phyloP scores from a whole-genome alignment of 1,284 basidiomycete species.

The Anthracocystis panici-leucophaei region DNA sequence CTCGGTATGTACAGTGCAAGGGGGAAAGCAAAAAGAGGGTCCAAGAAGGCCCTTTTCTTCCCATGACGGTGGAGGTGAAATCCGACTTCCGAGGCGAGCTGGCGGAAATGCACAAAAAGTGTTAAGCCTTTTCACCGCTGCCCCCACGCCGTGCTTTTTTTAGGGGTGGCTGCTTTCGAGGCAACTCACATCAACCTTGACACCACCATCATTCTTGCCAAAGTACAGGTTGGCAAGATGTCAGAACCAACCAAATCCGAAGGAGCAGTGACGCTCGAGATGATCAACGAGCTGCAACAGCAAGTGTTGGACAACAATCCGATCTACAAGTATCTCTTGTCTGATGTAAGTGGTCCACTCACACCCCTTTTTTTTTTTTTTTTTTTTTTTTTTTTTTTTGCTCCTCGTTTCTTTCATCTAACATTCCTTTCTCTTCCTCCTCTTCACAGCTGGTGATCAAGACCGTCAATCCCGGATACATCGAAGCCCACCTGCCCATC shows the following conservation, averaged over 20 bases:
- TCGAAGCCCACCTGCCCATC: conserved; percentile 51
- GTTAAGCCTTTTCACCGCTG: not conserved
- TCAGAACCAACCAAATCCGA: conserved; percentile 3
- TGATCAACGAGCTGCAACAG: conserved; percentile 49
- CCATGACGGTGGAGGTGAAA: conserved; percentile 16
- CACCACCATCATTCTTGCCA: not conserved
- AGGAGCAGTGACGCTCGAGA: conserved; percentile 34
- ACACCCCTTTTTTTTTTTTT: too few species aligned
- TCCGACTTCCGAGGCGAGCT: conserved; percentile 18
- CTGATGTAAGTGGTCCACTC: conserved; percentile 29
- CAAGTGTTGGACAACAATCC: conserved; percentile 48
- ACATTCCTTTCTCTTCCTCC: not conserved
- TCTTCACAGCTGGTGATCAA: conserved; percentile 35
- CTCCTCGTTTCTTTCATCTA: not conserved
- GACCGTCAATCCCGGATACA: conserved; percentile 21
- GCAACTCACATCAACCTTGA: not conserved
- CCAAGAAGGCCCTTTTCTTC: conserved; percentile 6
- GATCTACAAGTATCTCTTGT: conserved; percentile 55
- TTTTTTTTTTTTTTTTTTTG: too few species aligned
- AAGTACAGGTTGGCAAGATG: conserved; percentile 9
- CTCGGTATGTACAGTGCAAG: too few species aligned
- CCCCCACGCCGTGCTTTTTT: conserved; percentile 8
- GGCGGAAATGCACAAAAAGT: not conserved
- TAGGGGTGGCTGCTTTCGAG: conserved; percentile 4
- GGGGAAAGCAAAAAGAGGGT: conserved; percentile 12